These are phyloP conservation scores for Chytriomyces sp. DNA, from an alignment of 192 early-diverging fungal species.

Conservation along the genomic window DNA sequence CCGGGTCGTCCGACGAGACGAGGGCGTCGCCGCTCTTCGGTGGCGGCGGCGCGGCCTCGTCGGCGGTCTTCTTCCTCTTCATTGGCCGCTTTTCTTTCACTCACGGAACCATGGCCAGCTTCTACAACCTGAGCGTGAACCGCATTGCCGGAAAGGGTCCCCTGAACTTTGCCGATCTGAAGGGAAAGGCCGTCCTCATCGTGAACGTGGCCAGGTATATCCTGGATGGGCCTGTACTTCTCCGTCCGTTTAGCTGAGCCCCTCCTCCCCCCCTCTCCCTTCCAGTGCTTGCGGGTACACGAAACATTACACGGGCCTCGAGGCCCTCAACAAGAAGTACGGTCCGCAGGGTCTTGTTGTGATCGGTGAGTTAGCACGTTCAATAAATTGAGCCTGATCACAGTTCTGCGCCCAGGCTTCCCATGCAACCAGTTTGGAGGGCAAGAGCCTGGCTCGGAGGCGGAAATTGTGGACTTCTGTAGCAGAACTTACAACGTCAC, in stretches of 20 bases:
- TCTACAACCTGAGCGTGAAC: slow-evolving; percentile 2
- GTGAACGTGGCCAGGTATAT: slow-evolving; percentile 89
- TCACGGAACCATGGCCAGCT: background rate
- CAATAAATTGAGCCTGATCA: background rate
- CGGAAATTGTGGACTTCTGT: slow-evolving; percentile 62
- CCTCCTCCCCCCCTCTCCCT: too few relatives aligned
- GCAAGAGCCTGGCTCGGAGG: slow-evolving; percentile 27
- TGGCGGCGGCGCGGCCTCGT: too few relatives aligned
- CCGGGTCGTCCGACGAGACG: slow-evolving; percentile 26
- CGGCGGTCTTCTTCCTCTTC: too few relatives aligned
- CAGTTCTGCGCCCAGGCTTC: slow-evolving; percentile 47
- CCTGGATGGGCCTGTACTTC: slow-evolving; percentile 85
- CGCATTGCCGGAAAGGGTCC: slow-evolving; percentile 5
- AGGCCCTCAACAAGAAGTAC: slow-evolving; percentile 50
- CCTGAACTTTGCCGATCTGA: slow-evolving; percentile 14
- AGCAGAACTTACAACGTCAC: slow-evolving; percentile 70
- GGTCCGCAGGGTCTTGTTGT: slow-evolving; percentile 70
- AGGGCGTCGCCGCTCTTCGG: slow-evolving; percentile 10
- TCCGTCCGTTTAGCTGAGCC: too few relatives aligned
- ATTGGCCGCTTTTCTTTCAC: too few relatives aligned
- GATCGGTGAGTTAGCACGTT: slow-evolving; percentile 45
- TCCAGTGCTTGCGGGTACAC: slow-evolving; percentile 91
- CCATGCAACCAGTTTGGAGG: slow-evolving; percentile 68
- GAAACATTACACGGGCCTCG: slow-evolving; percentile 55
- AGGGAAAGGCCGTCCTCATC: slow-evolving; percentile 63